These are phyloP conservation scores for Asparagopsis taxiformis DNA, from an alignment of 31 red algal species.

Conservation along the genomic window DNA sequence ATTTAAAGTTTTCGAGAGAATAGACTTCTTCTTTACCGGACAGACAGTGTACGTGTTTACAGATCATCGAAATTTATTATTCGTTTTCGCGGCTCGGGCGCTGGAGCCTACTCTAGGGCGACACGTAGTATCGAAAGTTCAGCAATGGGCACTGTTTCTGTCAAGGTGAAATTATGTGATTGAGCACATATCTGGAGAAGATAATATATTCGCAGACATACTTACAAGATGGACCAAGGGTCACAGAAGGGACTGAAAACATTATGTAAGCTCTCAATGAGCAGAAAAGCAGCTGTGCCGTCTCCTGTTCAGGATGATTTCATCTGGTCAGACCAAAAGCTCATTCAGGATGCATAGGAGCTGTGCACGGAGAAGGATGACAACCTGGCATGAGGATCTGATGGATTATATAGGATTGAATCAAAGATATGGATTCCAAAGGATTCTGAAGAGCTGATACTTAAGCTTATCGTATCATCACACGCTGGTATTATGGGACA, in stretches of 20 bases:
- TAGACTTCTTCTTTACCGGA: neutral
- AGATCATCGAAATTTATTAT: neutral
- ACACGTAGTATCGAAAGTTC: neutral
- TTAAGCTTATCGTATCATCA: neutral
- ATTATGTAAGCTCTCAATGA: too few relatives aligned
- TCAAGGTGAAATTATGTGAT: neutral
- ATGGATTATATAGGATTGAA: too few relatives aligned
- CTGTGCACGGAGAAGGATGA: neutral
- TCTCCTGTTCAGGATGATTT: slow-evolving; percentile 2
- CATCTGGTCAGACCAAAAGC: neutral
- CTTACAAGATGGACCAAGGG: neutral
- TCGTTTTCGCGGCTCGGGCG: neutral
- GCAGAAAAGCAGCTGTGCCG: too few relatives aligned
- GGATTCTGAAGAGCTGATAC: neutral
- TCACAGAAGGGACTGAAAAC: neutral
- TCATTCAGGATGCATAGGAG: neutral
- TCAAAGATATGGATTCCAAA: neutral
- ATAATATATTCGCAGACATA: slow-evolving; percentile 6
- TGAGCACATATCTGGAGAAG: neutral
- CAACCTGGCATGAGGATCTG: neutral
- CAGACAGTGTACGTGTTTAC: neutral
- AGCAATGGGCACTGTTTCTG: neutral
- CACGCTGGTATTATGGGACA: neutral
- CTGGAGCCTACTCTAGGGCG: neutral
- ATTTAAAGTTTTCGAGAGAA: slow-evolving; percentile 1